These are phyloP conservation scores for Colletotrichum simmondsii DNA, from an alignment of 2,329 filamentous ascomycete genomes.

Conservation along the genomic window DNA sequence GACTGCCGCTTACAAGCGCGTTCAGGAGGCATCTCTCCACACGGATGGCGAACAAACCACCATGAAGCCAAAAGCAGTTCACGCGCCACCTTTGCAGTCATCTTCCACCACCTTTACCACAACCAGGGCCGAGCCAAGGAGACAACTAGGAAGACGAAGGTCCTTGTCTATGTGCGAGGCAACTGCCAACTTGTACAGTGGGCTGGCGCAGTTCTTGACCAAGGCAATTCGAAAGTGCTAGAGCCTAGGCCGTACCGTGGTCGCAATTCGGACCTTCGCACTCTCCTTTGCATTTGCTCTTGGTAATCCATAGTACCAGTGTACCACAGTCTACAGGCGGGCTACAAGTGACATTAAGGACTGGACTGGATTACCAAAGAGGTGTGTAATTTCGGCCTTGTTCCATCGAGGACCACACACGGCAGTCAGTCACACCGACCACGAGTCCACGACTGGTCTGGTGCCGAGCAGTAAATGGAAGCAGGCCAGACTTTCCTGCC, in stretches of 20 bases:
- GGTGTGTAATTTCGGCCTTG: background rate
- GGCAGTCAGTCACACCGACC: conserved; percentile 12
- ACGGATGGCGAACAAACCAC: background rate
- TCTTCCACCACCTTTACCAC: background rate
- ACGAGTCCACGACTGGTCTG: background rate
- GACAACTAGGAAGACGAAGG: background rate
- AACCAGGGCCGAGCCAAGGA: background rate
- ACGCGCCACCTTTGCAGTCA: conserved; percentile 9
- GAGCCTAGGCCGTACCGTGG: too few relatives aligned
- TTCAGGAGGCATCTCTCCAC: conserved; percentile 12
- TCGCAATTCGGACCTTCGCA: background rate
- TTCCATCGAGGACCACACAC: background rate
- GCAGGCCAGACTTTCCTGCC: background rate
- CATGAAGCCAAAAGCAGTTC: background rate
- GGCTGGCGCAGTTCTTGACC: background rate
- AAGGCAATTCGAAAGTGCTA: background rate
- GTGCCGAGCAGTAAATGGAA: background rate
- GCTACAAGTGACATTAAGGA: background rate
- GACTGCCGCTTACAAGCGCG: conserved; percentile 14
- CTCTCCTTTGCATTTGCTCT: background rate
- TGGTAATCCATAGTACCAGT: background rate
- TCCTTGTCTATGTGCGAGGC: background rate
- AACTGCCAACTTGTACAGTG: background rate
- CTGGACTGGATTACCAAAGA: background rate
- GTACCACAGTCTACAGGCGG: background rate